Conservation (phyloP, 139 green algal genomes). For the Micractinium conductrix region DNA sequence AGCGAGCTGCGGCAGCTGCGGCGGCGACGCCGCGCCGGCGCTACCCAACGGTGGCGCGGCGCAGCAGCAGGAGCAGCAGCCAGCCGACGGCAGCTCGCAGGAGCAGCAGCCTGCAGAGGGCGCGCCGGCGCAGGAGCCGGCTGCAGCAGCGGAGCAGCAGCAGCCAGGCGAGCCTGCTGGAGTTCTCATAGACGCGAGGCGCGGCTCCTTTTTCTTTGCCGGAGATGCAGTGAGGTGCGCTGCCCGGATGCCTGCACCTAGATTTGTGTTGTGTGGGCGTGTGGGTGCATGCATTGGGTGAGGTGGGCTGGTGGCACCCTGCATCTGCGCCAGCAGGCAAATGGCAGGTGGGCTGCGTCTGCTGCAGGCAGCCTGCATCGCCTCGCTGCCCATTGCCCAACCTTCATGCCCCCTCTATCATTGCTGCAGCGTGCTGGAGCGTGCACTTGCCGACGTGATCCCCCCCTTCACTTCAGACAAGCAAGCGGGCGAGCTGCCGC, state of each 20-base stretch:
- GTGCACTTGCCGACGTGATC: conserved; percentile 29
- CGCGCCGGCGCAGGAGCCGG: background rate
- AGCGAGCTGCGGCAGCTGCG: too few relatives aligned
- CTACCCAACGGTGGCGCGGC: too few relatives aligned
- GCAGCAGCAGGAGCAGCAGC: too few relatives aligned
- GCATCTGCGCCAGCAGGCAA: too few relatives aligned
- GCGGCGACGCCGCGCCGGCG: too few relatives aligned
- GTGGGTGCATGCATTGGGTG: background rate
- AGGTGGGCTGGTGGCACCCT: too few relatives aligned
- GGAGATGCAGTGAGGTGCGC: conserved; percentile 42
- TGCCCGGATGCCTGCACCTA: background rate
- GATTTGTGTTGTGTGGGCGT: background rate
- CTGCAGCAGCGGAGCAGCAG: conserved; percentile 9
- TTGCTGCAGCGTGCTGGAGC: conserved; percentile 20
- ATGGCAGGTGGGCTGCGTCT: too few relatives aligned
- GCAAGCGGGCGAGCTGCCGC: conserved; percentile 19
- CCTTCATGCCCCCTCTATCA: too few relatives aligned
- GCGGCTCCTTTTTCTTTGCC: conserved; percentile 46
- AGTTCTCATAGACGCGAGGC: conserved; percentile 47
- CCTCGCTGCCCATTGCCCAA: too few relatives aligned
- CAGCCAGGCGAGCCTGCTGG: background rate
- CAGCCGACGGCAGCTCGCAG: too few relatives aligned
- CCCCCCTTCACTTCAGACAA: conserved; percentile 39
- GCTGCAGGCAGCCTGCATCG: too few relatives aligned
- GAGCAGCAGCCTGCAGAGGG: background rate